Base-by-base conservation (phyloP, 1,284 basidiomycete genomes). In the Entoloma clypeatum region DNA sequence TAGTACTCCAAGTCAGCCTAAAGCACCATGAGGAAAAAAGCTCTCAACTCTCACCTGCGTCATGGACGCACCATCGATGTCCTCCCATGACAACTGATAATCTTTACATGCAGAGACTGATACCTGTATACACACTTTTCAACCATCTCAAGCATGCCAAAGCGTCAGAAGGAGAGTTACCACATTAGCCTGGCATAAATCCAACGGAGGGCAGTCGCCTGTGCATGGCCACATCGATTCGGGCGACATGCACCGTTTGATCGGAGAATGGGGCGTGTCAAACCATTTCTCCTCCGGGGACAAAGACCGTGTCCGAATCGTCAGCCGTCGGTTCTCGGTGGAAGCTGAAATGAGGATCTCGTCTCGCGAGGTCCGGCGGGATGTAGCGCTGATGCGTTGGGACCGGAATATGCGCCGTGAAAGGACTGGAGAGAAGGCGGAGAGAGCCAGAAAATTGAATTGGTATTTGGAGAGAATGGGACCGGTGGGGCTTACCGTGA, bases 71-170 rank as follows among this genome's bases (percentile, higher is more conserved):
- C 62, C 62, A 33, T 59, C 50, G 1, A 32, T 39, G 35, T 56
- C 55, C 33, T 64, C 61, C 60, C 61, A 64, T 7, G 62, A 53
- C 14, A 52, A 22, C 41, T 65, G 60, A 36, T 55, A 49, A 41
- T 65, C 63, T 34, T 60, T 61, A 13, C 59, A 57, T 3, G 63
- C 59, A 0, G 60, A 53, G 17, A 65, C 31, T n/a, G 60, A 57
- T n/a, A 63, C 59, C 62, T 63, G 25, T 7, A 19, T 18, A 39
- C 21, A 7, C 7, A 31, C 10, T 9, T 21, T 18, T 18, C n/a
- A 31, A 27, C 16, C 16, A 11, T 7, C 25, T 6, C 14, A 8
- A n/a, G 13, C 35, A 19, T 14, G 3, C 4, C 17, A 36, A 14
- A 28, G 32, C n/a, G n/a, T n/a, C n/a, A n/a, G n/a, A 32, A 3